Conservation (phyloP, 768 basidiomycete genomes). For the Fomitopsis pulvina region DNA sequence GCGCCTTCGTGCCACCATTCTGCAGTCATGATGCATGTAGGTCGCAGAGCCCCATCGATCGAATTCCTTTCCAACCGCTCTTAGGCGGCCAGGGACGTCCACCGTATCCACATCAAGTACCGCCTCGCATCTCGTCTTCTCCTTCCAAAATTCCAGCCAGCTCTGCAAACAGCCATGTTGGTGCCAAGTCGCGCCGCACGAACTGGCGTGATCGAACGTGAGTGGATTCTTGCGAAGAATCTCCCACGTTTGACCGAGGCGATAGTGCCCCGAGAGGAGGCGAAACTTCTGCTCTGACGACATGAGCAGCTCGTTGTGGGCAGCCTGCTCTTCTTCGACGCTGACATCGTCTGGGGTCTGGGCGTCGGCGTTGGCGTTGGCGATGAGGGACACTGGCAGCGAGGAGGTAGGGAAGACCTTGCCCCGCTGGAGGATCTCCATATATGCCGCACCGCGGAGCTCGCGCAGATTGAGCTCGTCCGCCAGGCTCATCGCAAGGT, state of each 20-base stretch:
- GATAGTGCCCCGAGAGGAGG: constrained; percentile 63
- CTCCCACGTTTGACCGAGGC: constrained; percentile 63
- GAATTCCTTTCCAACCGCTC: constrained; percentile 57
- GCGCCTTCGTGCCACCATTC: constrained; percentile 47
- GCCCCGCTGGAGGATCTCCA: constrained; percentile 67
- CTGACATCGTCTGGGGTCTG: constrained; percentile 12
- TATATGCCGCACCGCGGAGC: constrained; percentile 59
- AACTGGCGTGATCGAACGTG: constrained; percentile 55
- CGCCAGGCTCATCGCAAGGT: constrained; percentile 65
- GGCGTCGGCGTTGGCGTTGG: neutral
- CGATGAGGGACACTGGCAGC: neutral
- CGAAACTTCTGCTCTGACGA: constrained; percentile 55
- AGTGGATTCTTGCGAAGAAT: constrained; percentile 49
- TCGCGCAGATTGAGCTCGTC: constrained; percentile 60
- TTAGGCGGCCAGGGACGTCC: constrained; percentile 62
- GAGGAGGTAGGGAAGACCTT: constrained; percentile 25
- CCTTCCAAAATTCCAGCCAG: constrained; percentile 78
- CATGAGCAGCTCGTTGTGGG: constrained; percentile 42
- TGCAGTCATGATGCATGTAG: constrained; percentile 79
- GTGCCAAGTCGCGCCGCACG: constrained; percentile 66
- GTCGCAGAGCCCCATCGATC: constrained; percentile 65
- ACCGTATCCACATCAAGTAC: constrained; percentile 55
- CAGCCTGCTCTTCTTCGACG: constrained; percentile 25
- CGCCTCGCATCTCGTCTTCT: constrained; percentile 56
- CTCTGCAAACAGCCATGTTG: constrained; percentile 66